Evolutionary conservation across 495 filamentous ascomycete genomes (phyloP), one percentile per base, ranked within the genome.

Genomic region (Aspergillus conjunctus): DNA sequence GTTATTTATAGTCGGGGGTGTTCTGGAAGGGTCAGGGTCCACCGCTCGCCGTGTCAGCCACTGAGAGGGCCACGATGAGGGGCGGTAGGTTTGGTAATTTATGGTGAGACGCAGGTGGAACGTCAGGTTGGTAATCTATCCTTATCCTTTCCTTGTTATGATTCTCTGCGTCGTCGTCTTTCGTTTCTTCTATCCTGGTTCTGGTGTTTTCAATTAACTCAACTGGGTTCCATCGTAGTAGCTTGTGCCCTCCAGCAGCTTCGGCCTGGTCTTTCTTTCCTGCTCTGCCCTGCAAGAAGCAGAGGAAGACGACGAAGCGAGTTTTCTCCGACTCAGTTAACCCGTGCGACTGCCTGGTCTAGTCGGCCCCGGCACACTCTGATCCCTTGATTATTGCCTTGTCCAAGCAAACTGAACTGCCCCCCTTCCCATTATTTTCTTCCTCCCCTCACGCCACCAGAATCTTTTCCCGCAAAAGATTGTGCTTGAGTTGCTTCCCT

Each of bases 331-430:
- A n/a, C n/a, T n/a, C n/a, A n/a, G n/a, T n/a, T n/a, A n/a, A n/a
- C n/a, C n/a, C n/a, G n/a, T 26, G 26, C 26, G 2, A 26, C 26
- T 26, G 26, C 26, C 26, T 26, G 26, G 26, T 26, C 26, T 26
- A 2, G 26, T 26, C 26, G 2, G 26, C 8, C 41, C 21, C 32
- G 9, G 17, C 46, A 53, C 44, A 51, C 43, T 49, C 30, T 45
- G 61, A 64, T 64, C 62, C 61, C 61, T 64, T 64, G 61, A 64
- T 64, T 64, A 39, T 34, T 56, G 21, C 26, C 26, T 26, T 2
- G 26, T 26, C 26, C 26, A 26, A 26, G 26, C 5, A 2, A 5
- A 2, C 26, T 2, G 26, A 26, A 41, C 30, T 49, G 43, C 14
- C n/a, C 33, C 32, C 15, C 11, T 56, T 49, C 41, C 41, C 41